phyloP scores from a whole-genome alignment of 352 stramenopile genomes.

The Phytopythium delawarense region DNA sequence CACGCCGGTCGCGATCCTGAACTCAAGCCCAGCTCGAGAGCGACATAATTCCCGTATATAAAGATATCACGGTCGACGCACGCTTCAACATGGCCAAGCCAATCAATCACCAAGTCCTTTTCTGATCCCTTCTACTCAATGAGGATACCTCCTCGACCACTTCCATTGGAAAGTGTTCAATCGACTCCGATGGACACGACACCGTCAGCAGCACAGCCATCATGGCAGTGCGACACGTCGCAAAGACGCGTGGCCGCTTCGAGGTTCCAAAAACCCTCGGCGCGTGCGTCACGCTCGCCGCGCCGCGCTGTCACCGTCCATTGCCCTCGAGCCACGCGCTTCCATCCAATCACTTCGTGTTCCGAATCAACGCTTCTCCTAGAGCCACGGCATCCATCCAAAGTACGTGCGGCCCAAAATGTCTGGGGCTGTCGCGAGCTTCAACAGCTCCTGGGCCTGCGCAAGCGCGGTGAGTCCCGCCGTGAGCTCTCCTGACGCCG shows the following conservation, averaged over 20 bases:
- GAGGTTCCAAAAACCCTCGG: not conserved
- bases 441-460: constrained; percentile 84
- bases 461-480: constrained; percentile 41
- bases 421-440: constrained; percentile 75
- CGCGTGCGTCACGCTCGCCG: not conserved
- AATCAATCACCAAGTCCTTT: not conserved
- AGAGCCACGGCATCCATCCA: constrained; percentile 83
- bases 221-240: not conserved
- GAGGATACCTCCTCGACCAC: too few species aligned
- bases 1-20: not conserved
- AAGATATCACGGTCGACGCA: not conserved
- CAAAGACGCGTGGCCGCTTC: constrained; percentile 4
- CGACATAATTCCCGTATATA: not conserved
- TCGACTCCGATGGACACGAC: not conserved
- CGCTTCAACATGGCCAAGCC: not conserved
- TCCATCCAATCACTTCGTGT: constrained; percentile 1
- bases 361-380: not conserved
- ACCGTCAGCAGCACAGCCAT: too few species aligned
- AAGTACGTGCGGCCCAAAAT: constrained; percentile 78
- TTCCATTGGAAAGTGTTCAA: not conserved
- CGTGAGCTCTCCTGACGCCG: constrained; percentile 8
- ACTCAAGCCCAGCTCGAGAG: not conserved
- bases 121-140: too few species aligned
- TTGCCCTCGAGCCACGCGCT: not conserved
- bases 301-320: not conserved